Conservation (phyloP, 768 basidiomycete genomes). For the Gloeopeniophorella convolvens region DNA sequence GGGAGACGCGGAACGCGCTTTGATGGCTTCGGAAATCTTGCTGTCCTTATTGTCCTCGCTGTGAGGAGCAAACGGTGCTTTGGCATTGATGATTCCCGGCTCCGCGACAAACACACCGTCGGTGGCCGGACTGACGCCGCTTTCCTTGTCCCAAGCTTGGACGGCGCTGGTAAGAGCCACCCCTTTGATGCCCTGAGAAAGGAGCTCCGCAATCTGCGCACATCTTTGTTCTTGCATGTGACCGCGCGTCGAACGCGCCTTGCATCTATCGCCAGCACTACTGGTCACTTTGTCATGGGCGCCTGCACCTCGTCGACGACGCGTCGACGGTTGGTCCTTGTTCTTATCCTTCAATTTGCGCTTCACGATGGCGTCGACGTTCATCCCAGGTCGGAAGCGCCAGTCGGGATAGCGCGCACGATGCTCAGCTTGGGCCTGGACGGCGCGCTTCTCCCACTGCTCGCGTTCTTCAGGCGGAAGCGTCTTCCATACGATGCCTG, state of each 20-base stretch:
- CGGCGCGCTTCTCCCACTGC: constrained; percentile 71
- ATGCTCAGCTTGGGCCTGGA: constrained; percentile 67
- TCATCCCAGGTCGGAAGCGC: constrained; percentile 68
- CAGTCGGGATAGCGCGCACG: constrained; percentile 72
- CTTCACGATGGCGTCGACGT: constrained; percentile 30
- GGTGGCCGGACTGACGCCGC: constrained; percentile 25
- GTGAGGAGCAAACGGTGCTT: background rate
- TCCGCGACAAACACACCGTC: constrained; percentile 18
- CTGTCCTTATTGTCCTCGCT: no score
- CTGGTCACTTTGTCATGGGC: constrained; percentile 26
- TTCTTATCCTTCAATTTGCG: constrained; percentile 29
- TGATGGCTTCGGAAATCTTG: background rate
- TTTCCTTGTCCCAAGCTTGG: constrained; percentile 47
- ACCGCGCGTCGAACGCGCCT: constrained; percentile 31
- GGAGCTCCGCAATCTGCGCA: constrained; percentile 59
- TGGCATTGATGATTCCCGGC: background rate
- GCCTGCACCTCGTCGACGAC: constrained; percentile 29
- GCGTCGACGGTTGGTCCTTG: constrained; percentile 35
- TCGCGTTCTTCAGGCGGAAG: constrained; percentile 61
- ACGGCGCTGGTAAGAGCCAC: constrained; percentile 54
- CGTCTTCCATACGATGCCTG: constrained; percentile 71
- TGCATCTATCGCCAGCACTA: background rate
- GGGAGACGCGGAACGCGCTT: constrained; percentile 17
- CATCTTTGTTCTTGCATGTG: constrained; percentile 52
- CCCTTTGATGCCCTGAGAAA: constrained; percentile 63